Evolutionary conservation across 805 yeast genomes (phyloP).

Genomic region (Saccharomyces paradoxus): DNA sequence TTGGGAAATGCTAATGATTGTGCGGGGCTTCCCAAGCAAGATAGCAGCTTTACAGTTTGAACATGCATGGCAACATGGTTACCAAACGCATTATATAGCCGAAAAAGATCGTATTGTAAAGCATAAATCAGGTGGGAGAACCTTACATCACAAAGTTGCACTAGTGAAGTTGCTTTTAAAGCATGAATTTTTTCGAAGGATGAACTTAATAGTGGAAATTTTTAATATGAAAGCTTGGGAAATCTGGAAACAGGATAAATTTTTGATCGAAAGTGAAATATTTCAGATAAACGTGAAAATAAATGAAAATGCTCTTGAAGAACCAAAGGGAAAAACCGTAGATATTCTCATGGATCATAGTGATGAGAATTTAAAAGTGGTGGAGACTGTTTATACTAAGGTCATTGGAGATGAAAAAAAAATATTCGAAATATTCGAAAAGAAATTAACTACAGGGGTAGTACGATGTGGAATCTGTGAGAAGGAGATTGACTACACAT

Average conservation of each 20-base stretch:
- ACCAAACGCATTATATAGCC: slow-evolving; percentile 52
- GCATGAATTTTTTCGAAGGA: slow-evolving; percentile 36
- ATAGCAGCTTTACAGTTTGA: slow-evolving; percentile 72
- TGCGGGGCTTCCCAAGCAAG: slow-evolving; percentile 65
- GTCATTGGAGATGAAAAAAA: slow-evolving; percentile 8
- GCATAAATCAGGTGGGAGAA: slow-evolving; percentile 32
- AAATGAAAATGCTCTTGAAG: slow-evolving; percentile 1
- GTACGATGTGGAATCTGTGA: slow-evolving; percentile 31
- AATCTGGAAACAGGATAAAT: slow-evolving; percentile 22
- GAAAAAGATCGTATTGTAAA: slow-evolving; percentile 33
- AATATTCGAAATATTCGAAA: slow-evolving; percentile 11
- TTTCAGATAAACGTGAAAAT: neutral
- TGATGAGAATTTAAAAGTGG: slow-evolving; percentile 19
- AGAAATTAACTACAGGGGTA: slow-evolving; percentile 17
- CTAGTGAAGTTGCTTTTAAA: slow-evolving; percentile 38
- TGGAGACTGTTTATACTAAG: slow-evolving; percentile 21
- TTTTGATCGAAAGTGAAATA: slow-evolving; percentile 3
- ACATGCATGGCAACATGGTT: slow-evolving; percentile 75
- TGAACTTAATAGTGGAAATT: slow-evolving; percentile 41
- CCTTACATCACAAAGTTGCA: slow-evolving; percentile 41
- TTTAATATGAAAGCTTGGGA: slow-evolving; percentile 30
- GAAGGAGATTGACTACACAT: slow-evolving; percentile 30
- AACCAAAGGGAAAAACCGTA: slow-evolving; percentile 1
- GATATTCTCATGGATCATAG: slow-evolving; percentile 13
- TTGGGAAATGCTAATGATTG: slow-evolving; percentile 59